Base-by-base conservation (phyloP, 768 basidiomycete genomes). In the Tricholoma sp. region DNA sequence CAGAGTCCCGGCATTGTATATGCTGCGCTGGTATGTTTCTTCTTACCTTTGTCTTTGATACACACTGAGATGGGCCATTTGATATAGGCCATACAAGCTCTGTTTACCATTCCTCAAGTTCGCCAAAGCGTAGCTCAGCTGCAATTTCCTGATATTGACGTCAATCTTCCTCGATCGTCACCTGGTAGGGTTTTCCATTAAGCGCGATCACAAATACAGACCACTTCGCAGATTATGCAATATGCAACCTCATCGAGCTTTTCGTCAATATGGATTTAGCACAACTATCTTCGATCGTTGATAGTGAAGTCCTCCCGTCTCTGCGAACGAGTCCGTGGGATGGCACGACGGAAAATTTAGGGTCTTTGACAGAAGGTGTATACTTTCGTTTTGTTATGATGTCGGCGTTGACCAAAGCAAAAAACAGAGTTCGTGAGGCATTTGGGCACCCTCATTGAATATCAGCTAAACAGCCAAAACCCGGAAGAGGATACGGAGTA, bases 41-140 rank as follows among this genome's bases (percentile, higher is more conserved):
- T 18, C 6, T 52, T 42, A 37, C 42, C 10, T 54, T 47, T 3
- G 7, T 37, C 48, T 50, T 44, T 11, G 15, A 6, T 36, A 50
- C 36, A 47, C 34, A 33, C 55, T 49, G 15, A n/a, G n/a, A 42
- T 57, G 36, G 53, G 42, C 17, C 31, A 13, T 17, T 49, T 17
- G 28, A 20, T 15, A 29, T 51, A 80, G 79, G 70, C 77, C 20
- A 63, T 86, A 1, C 84, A 87, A 66, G 82, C 80, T 0, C 62
- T 91, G 3, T 89, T 80, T 65, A 81, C 79, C 57, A 76, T 91
- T 4, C 89, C 89, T 2, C 89, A 91, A 76, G 79, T 91, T 44
- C 77, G 86, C 24, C 62, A 80, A 57, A 57, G 70, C 18, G 61
- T 76, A 13, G 70, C 74, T 5, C 68, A 62, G 33, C 57, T 77